Evolutionary conservation across 2,329 filamentous ascomycete genomes (phyloP), one percentile per base, ranked within the genome.

Genomic region (Aspergillus tamarii): DNA sequence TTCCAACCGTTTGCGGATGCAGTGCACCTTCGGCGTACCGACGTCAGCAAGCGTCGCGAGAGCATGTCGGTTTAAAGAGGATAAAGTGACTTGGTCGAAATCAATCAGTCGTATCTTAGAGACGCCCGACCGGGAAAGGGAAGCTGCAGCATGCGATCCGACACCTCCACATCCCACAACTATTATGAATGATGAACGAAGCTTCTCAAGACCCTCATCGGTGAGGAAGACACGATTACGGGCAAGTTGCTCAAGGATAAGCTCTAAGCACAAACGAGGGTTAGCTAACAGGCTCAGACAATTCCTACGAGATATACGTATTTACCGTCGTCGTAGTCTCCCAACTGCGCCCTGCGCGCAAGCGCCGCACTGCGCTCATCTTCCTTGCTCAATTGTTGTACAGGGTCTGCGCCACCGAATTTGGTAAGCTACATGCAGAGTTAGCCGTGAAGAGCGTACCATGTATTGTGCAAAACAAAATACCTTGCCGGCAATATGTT

Each of bases 11-110:
- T 89, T 88, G 72, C 89, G 86, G 58, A 99, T 87, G 71, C 92
- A 95, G 61, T 91, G 87, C 1, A 99, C 95, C 80, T 99, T 99
- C 10, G 94, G 88, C 14, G 90, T 93, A 28, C 95, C 95, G 1
- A 99, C 95, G 73, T 99, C 95, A 19, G 93, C 92, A 8, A 98
- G 84, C 0, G 94, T 98, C 6, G 95, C 95, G 1, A 99, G 90
- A 10, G 95, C 93, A 79, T 99, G 95, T n/a, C 95, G 85, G 78
- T 99, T 99, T 60, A 99, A 82, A 3, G 93, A 97, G 67, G 92
- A 96, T 52, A 99, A 84, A 0, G 94, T 96, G 39, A 99, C 94
- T 84, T 99, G 95, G 77, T 99, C 95, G 76, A 99, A 99, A 78
- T 99, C 95, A 69, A 99, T 88, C 43, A 99, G 86, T 1, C 95